Evolutionary conservation across 257 asterid genomes (phyloP).

Genomic region (Asclepias syriaca): DNA sequence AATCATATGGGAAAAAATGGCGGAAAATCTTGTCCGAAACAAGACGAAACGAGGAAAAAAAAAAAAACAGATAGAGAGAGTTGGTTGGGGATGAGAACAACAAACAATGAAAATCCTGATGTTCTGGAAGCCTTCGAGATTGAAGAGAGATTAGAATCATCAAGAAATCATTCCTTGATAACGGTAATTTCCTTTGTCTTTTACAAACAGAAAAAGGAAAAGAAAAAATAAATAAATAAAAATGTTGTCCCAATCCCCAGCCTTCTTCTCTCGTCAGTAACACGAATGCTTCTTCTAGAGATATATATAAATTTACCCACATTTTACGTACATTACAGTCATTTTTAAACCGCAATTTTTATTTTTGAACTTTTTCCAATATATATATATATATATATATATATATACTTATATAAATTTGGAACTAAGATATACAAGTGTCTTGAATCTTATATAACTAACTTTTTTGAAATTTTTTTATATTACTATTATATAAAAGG

Average conservation of each 20-base stretch:
- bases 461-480: too few relatives aligned
- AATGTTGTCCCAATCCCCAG: slow-evolving; percentile 4
- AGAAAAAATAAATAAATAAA: background rate
- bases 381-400: too few relatives aligned
- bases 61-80: background rate
- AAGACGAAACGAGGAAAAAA: background rate
- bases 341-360: background rate
- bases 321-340: background rate
- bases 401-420: background rate
- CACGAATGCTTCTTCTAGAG: background rate
- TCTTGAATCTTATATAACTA: too few relatives aligned
- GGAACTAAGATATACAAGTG: too few relatives aligned
- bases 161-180: slow-evolving; percentile 12
- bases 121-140: slow-evolving; percentile 2
- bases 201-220: background rate
- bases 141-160: slow-evolving; percentile 8
- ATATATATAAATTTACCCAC: background rate
- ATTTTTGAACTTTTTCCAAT: too few relatives aligned
- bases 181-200: slow-evolving; percentile 51
- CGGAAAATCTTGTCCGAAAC: background rate
- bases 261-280: background rate
- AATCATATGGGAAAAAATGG: background rate
- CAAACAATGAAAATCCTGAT: slow-evolving; percentile 6
- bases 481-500: too few relatives aligned
- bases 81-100: background rate